These are phyloP conservation scores for Calvatia gigantea DNA, from an alignment of 768 basidiomycete species.

Conservation along the genomic window DNA sequence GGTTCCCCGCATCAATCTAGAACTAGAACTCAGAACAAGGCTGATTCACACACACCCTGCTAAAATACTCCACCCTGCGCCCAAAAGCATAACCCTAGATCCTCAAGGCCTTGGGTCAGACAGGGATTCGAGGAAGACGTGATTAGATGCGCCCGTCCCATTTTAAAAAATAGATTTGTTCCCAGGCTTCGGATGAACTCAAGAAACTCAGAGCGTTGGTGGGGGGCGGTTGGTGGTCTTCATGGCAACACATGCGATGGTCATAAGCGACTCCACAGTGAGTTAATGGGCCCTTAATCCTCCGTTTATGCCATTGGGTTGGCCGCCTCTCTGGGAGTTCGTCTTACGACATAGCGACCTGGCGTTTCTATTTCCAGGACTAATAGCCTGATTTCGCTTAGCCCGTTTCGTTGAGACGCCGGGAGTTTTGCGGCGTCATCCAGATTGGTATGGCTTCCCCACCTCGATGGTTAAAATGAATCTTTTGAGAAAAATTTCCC, in stretches of 20 bases:
- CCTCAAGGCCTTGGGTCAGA: neutral
- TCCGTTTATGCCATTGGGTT: neutral
- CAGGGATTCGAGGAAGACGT: neutral
- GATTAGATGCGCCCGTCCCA: neutral
- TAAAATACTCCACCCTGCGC: neutral
- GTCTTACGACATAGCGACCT: neutral
- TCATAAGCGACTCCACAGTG: neutral
- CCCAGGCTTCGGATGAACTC: neutral
- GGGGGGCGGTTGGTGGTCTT: neutral
- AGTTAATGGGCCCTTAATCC: neutral
- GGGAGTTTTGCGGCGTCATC: neutral
- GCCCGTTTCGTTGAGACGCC: neutral
- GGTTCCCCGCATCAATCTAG: neutral
- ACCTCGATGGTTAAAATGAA: neutral
- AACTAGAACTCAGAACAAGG: neutral
- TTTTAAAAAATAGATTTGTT: too few species aligned
- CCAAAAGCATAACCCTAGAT: neutral
- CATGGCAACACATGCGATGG: neutral
- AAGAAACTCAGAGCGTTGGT: too few species aligned
- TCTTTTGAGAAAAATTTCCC: neutral
- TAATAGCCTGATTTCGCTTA: neutral
- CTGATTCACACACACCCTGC: neutral
- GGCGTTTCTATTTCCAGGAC: too few species aligned
- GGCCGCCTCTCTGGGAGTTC: neutral
- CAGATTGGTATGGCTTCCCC: neutral